Evolutionary conservation across 2,329 filamentous ascomycete species (phyloP), one percentile per base, ranked within the genome.

Genomic region (Verticillium albo-atrum): DNA sequence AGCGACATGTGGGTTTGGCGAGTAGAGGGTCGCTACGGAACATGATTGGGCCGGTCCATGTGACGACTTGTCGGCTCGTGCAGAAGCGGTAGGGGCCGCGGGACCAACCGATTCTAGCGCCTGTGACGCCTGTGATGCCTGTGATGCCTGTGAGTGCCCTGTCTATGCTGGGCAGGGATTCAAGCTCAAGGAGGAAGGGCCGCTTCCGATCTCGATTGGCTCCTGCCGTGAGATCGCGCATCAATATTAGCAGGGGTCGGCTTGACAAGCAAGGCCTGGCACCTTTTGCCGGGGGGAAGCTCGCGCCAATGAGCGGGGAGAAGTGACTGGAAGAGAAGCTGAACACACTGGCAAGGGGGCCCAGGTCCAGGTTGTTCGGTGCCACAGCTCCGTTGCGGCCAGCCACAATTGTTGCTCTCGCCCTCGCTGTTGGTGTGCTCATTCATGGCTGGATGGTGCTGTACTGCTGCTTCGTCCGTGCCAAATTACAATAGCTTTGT

Each of bases 71-170:
- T 67, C 72, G 70, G 70, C 72, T 73, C 71, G 73, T 78, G 77
- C 77, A 79, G 72, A 70, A 69, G 68, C 72, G 68, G 72, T 70
- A 74, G 76, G 76, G 73, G 71, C 74, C 72, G 74, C 75, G 76
- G 79, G 75, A 76, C 75, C 75, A 75, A 76, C 74, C 75, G 74
- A 73, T 71, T 69, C 67, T 72, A 75, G 75, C 71, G 72, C 68
- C 65, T 66, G 64, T 63, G 67, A 66, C 64, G 64, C 58, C 20
- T 47, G 42, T 23, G 42, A n/a, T n/a, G 72, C 68, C 65, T 66
- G 64, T 63, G 67, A 66, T 64, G 64, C 58, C 20, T 47, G 42
- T 23, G 42, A n/a, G 25, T 47, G 42, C 20, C n/a, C 42, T 47
- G 42, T 12, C 42, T n/a, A 47, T 47, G 42, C 42, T 47, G 58